Conservation (phyloP, 2,329 filamentous ascomycete genomes). For the Nannizzia gypsea region DNA sequence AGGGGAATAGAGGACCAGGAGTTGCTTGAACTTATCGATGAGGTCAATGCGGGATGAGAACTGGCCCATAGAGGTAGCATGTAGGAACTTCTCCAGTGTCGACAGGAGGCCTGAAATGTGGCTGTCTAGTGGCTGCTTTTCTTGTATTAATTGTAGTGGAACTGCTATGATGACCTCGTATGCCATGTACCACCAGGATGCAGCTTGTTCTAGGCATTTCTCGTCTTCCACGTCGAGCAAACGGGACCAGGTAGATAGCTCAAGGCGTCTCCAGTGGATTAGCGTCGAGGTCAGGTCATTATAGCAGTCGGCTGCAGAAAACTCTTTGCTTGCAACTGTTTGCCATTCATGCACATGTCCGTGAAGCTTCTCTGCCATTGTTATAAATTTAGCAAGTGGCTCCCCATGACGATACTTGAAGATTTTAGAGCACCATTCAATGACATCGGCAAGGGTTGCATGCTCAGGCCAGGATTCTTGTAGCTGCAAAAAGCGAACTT, state of each 20-base stretch:
- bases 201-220: slow-evolving; percentile 64
- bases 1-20: slow-evolving; percentile 50
- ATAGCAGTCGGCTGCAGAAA: slow-evolving; percentile 58
- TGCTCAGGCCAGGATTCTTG: slow-evolving; percentile 54
- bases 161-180: slow-evolving; percentile 79
- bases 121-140: slow-evolving; percentile 45
- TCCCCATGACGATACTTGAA: slow-evolving; percentile 66
- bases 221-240: slow-evolving; percentile 73
- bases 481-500: slow-evolving; percentile 60
- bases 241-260: slow-evolving; percentile 82
- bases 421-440: slow-evolving; percentile 61
- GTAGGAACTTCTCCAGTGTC: slow-evolving; percentile 68
- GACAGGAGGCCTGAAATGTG: slow-evolving; percentile 61
- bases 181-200: slow-evolving; percentile 91
- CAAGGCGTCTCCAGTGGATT: slow-evolving; percentile 79
- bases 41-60: slow-evolving; percentile 61
- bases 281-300: slow-evolving; percentile 69
- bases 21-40: slow-evolving; percentile 48
- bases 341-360: slow-evolving; percentile 87
- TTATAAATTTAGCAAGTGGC: slow-evolving; percentile 74
- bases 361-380: slow-evolving; percentile 78
- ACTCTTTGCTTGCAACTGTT: slow-evolving; percentile 71
- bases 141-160: slow-evolving; percentile 53
- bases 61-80: slow-evolving; percentile 67
- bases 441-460: slow-evolving; percentile 69